A percentile compares a stretch with the other conserved stretches of the same genome.
phyloP scores from a whole-genome alignment of 192 early-diverging fungal species.

The Entophlyctis luteolus region DNA sequence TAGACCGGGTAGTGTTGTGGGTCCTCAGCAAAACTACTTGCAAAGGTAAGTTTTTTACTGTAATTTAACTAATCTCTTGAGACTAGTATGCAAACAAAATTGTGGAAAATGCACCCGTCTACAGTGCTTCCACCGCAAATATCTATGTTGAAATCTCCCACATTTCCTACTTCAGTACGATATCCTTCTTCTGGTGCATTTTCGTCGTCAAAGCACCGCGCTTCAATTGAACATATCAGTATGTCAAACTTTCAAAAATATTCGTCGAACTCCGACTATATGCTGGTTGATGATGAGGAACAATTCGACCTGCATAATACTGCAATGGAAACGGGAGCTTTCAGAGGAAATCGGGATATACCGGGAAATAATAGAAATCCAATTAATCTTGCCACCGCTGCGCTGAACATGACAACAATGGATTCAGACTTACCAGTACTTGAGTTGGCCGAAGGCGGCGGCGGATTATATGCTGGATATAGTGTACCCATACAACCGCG shows the following conservation, averaged over 20 bases:
- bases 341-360: neutral
- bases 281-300: conserved; percentile 15
- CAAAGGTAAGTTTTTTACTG: conserved; percentile 33
- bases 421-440: neutral
- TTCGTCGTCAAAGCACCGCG: neutral
- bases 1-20: conserved; percentile 67
- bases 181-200: conserved; percentile 4
- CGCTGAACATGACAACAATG: conserved; percentile 24
- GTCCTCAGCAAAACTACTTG: conserved; percentile 73
- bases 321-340: conserved; percentile 9
- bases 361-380: neutral
- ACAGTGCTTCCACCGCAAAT: conserved; percentile 33
- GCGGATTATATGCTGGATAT: conserved; percentile 14
- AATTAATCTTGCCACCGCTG: neutral
- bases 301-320: neutral
- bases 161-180: conserved; percentile 27
- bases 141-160: conserved; percentile 37
- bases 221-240: neutral
- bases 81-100: conserved; percentile 45
- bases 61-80: neutral
- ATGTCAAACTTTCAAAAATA: neutral
- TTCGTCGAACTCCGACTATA: neutral
- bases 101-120: conserved; percentile 49
- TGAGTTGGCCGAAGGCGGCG: conserved; percentile 15
- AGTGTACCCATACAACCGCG: conserved; percentile 11